Base-by-base conservation (phyloP, 192 early-diverging fungal species). In the Linnemannia exigua region DNA sequence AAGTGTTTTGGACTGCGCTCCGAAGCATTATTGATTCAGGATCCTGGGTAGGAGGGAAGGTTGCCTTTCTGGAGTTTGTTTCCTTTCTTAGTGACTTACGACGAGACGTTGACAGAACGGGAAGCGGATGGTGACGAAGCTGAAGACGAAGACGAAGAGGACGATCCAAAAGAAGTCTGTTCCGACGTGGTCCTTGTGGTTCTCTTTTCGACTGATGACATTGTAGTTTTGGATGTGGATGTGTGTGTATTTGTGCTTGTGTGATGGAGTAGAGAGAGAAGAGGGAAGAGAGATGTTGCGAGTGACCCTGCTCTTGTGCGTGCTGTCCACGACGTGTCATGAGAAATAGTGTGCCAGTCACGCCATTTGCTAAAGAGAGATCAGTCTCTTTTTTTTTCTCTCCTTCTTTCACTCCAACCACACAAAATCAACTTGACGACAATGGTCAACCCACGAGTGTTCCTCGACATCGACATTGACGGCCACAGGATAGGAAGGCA, bases 381-480 rank as follows among this genome's bases (percentile, higher is more conserved):
- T 61, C 25, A 69, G 11, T 2, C 33, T 38, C 19, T 41, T 22
- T 70, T 41, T 35, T 20, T 68, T 35, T 17, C 22, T 38, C 38
- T 38, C 25, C n/a, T 74, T 33, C 20, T 35, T n/a, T 35, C 50
- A 31, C 19, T 35, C 22, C 50, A 28, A 33, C 35, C 28, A 36
- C 36, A 35, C 36, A 22, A 16, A 6, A 9, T 28, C 25, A 35
- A 5, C 14, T 51, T 36, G 38, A 36, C 19, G 47, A 44, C 44
- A 38, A 82, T 82, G 80, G 75, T 91, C 41, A 92, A 92, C 85
- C 92, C 92, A 38, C 89, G 92, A 52, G 90, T 92, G 2, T 92
- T 91, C 70, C 90, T 92, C 71, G 92, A 92, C 72, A 89, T 92
- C 85, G 92, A 91, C 76, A 91, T 92, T 74, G 90, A 92, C 77